Percentiles rank a stretch among this genome's conserved stretches.
These are phyloP conservation scores for Xylariaceae sp. DNA, from an alignment of 2,329 filamentous ascomycete species.

Conservation along the genomic window DNA sequence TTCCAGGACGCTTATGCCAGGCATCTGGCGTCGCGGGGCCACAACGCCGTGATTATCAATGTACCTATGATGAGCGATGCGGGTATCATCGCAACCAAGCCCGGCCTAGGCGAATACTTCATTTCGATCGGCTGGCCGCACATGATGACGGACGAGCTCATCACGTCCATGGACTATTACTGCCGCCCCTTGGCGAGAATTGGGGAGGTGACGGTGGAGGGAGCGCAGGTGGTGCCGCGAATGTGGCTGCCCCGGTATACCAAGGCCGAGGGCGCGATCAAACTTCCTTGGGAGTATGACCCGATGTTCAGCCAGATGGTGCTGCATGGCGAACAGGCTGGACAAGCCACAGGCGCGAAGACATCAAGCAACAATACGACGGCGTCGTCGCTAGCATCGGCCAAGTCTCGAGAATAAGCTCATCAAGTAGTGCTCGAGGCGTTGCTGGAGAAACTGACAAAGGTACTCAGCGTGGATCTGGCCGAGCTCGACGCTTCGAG, in stretches of 20 bases:
- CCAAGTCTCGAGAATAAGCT: not conserved
- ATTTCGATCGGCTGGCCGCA: slow-evolving; percentile 9
- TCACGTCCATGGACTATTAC: slow-evolving; percentile 21
- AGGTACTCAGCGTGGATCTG: slow-evolving; percentile 16
- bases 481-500: slow-evolving; percentile 23
- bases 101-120: slow-evolving; percentile 5
- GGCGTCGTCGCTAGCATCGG: slow-evolving; percentile 1
- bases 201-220: slow-evolving; percentile 5
- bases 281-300: slow-evolving; percentile 6
- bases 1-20: slow-evolving; percentile 22
- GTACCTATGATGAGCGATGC: slow-evolving; percentile 26
- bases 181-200: slow-evolving; percentile 15
- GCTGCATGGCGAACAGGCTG: not conserved
- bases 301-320: slow-evolving; percentile 7
- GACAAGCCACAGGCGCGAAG: not conserved
- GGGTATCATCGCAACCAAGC: slow-evolving; percentile 24
- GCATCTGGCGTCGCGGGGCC: slow-evolving; percentile 18
- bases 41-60: slow-evolving; percentile 22
- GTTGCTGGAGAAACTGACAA: slow-evolving; percentile 10
- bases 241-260: slow-evolving; percentile 11
- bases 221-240: slow-evolving; percentile 4
- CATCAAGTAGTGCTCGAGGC: slow-evolving; percentile 10
- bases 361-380: not conserved
- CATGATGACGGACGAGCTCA: slow-evolving; percentile 22
- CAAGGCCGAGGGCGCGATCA: slow-evolving; percentile 1